Evolutionary conservation across 352 stramenopile genomes (phyloP).

Genomic region (Nannochloropsis limnetica): DNA sequence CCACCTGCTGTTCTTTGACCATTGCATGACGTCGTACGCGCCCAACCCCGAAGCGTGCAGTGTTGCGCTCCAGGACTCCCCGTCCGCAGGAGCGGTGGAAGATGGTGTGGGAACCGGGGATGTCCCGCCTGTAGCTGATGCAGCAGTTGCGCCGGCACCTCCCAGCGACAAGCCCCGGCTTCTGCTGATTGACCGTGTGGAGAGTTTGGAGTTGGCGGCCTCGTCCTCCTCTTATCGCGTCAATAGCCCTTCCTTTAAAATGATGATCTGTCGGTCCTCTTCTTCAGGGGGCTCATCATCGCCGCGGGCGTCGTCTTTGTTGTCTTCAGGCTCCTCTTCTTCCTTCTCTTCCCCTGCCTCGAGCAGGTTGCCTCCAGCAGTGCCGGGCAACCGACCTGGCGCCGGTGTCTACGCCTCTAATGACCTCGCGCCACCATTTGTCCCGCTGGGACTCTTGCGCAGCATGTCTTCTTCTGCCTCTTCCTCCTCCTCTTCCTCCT

Average conservation of each 20-base stretch:
- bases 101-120: not conserved
- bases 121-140: no score
- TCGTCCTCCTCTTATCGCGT: not conserved
- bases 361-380: not conserved
- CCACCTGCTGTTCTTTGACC: constrained; percentile 3
- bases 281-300: not conserved
- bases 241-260: constrained; percentile 20
- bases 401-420: not conserved
- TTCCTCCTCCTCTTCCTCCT: not conserved
- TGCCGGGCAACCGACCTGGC: not conserved
- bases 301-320: constrained; percentile 3
- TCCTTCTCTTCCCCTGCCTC: not conserved
- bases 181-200: not conserved
- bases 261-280: not conserved
- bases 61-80: constrained; percentile 9
- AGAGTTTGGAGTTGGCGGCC: not conserved
- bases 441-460: not conserved
- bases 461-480: not conserved
- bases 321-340: not conserved
- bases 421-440: not conserved
- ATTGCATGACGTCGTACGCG: constrained; percentile 11
- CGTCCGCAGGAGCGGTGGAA: not conserved
- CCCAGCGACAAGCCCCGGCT: not conserved
- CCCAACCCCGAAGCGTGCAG: not conserved
- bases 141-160: not conserved